Conservation (phyloP, 192 early-diverging fungal species). For the Lobosporangium transversale region DNA sequence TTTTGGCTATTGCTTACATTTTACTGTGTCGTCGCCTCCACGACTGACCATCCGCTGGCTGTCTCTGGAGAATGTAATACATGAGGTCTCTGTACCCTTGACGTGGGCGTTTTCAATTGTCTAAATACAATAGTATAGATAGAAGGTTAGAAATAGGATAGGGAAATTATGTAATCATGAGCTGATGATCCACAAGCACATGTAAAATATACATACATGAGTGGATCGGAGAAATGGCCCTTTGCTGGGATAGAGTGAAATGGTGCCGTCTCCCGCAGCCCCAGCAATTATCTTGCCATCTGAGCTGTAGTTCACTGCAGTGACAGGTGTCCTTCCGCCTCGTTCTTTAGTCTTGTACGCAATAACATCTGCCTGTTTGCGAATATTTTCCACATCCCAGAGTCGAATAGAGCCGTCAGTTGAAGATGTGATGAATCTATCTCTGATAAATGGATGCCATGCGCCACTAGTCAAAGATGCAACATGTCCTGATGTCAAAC, state of each 20-base stretch:
- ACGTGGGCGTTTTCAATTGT: slow-evolving; percentile 76
- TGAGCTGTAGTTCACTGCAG: slow-evolving; percentile 72
- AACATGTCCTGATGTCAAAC: slow-evolving; percentile 80
- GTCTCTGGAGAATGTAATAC: slow-evolving; percentile 74
- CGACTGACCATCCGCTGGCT: slow-evolving; percentile 76
- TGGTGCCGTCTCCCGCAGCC: slow-evolving; percentile 77
- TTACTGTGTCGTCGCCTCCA: slow-evolving; percentile 87
- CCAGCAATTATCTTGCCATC: slow-evolving; percentile 79
- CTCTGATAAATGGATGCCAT: slow-evolving; percentile 80
- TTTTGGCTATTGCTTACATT: slow-evolving; percentile 65
- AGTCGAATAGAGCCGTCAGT: slow-evolving; percentile 84
- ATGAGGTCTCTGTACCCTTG: slow-evolving; percentile 73
- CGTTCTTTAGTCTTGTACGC: slow-evolving; percentile 76
- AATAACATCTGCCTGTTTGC: slow-evolving; percentile 80
- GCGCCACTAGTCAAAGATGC: slow-evolving; percentile 77
- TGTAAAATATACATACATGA: slow-evolving; percentile 69
- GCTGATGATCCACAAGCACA: no score
- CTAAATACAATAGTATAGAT: no score
- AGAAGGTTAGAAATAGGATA: no score
- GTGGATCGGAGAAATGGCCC: slow-evolving; percentile 72
- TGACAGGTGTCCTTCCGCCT: slow-evolving; percentile 75
- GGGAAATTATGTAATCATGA: no score
- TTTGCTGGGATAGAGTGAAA: slow-evolving; percentile 79
- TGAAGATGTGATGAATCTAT: slow-evolving; percentile 79
- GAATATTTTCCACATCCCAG: slow-evolving; percentile 83